phyloP scores from a whole-genome alignment of 805 yeast genomes.

The Trichomonascus vanleenenianus region DNA sequence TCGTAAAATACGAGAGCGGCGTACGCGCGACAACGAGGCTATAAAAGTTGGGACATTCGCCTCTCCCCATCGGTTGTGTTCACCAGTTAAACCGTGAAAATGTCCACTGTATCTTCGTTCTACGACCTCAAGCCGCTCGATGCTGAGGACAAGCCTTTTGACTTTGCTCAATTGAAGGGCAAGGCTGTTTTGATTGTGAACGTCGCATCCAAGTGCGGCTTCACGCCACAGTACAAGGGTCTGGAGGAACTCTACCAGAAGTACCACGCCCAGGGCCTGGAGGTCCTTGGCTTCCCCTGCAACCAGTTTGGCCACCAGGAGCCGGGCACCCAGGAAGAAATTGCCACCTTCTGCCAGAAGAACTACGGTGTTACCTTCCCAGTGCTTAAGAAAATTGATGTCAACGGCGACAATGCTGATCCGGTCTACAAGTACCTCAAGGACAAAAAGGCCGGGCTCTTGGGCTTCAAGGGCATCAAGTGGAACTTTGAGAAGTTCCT shows the following conservation, averaged over 20 bases:
- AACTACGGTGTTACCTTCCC: constrained; percentile 94
- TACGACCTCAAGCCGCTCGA: constrained; percentile 64
- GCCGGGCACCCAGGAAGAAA: constrained; percentile 60
- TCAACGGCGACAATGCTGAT: constrained; percentile 75
- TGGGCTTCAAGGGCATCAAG: constrained; percentile 66
- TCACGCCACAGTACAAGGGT: constrained; percentile 69
- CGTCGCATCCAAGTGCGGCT: constrained; percentile 80
- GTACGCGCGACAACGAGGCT: no score
- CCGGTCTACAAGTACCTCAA: constrained; percentile 78
- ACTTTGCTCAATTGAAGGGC: constrained; percentile 58
- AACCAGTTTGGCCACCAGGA: constrained; percentile 84
- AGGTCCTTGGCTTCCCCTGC: constrained; percentile 80
- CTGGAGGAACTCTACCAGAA: constrained; percentile 61
- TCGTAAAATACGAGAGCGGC: no score
- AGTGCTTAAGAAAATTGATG: constrained; percentile 75
- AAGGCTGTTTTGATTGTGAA: constrained; percentile 79
- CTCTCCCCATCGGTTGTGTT: no score
- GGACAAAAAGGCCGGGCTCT: constrained; percentile 44
- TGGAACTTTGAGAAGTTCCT: constrained; percentile 81
- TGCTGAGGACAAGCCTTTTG: constrained; percentile 49
- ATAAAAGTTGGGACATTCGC: no score
- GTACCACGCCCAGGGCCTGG: constrained; percentile 56
- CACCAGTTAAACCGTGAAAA: not conserved
- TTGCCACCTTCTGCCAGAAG: constrained; percentile 60
- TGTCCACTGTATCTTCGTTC: constrained; percentile 36